Base-by-base conservation (phyloP, 805 yeast genomes). In the Wickerhamiella dianesei region DNA sequence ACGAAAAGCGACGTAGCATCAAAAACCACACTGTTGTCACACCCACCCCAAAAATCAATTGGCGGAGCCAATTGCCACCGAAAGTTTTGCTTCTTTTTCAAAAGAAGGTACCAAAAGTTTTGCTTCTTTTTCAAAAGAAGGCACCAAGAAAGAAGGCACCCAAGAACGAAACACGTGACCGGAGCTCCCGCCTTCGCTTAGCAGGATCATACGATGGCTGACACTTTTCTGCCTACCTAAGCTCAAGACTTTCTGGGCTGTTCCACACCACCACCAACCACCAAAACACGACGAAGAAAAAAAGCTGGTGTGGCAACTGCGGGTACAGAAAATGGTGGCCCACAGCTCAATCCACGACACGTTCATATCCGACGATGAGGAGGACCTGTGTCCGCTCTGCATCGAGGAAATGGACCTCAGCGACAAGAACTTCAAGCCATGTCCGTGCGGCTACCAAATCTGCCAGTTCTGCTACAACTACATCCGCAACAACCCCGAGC, bases 401-500 rank as follows among this genome's bases (percentile, higher is more conserved):
- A 89, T 88, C 60, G 99, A 92, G 66, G 96, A 92, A 63, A 80
- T 92, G 87, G 99, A 92, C 65, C 79, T 89, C 43, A 82, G 95
- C 16, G 98, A 92, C 66, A 86, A 83, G 60, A 85, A 87, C 68
- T 92, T 92, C 72, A 86, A 82, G 64, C 99, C 99, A n/a, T 92
- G 99, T 70, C 97, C 97, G 1, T 92, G 99, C 69, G 99, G 99
- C 17, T 92, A 92, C 60, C 96, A 94, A 64, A 84, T 92, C 49
- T 92, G 99, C 64, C 97, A 89, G 71, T 92, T 92, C 62, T 92
- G 99, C 65, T 92, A 89, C 72, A 92, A 92, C 68, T 89, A 88
- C 63, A 92, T 92, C 58, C 76, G 96, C 53, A 92, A 86, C 54
- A 89, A 89, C 57, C 96, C 96, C 1, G 96, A 92, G 62, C 69